phyloP scores from a whole-genome alignment of 2,329 filamentous ascomycete genomes.

The Diaporthe citri region DNA sequence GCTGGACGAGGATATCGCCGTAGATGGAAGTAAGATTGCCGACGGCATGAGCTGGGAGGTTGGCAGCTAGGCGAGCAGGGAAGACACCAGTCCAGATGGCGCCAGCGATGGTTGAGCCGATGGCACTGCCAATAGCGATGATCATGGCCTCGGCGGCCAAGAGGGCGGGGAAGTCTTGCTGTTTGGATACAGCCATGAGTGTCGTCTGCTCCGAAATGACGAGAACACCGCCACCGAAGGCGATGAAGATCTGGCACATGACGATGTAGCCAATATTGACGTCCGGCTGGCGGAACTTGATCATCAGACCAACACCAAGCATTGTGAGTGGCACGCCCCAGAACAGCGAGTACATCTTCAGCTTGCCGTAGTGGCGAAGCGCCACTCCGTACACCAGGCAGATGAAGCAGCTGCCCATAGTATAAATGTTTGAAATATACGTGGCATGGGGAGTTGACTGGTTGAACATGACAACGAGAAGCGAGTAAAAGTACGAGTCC shows the following conservation, averaged over 20 bases:
- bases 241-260: constrained; percentile 73
- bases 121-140: constrained; percentile 69
- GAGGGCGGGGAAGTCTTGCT: constrained; percentile 71
- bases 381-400: background rate
- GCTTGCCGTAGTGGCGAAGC: constrained; percentile 47
- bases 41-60: background rate
- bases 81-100: constrained; percentile 73
- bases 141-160: constrained; percentile 73
- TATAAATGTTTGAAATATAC: constrained; percentile 56
- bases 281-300: constrained; percentile 67
- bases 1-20: background rate
- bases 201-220: constrained; percentile 73
- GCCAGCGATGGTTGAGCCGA: constrained; percentile 70
- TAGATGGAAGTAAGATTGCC: constrained; percentile 4
- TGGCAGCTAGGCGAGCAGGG: constrained; percentile 18
- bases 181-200: constrained; percentile 70
- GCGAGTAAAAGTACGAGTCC: constrained; percentile 22
- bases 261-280: constrained; percentile 66
- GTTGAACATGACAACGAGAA: constrained; percentile 51
- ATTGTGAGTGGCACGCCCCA: constrained; percentile 68
- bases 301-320: constrained; percentile 69
- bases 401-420: constrained; percentile 44
- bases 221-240: constrained; percentile 69
- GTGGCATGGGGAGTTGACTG: constrained; percentile 51
- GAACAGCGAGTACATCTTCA: constrained; percentile 57